Evolutionary conservation across 2,329 filamentous ascomycete genomes (phyloP).

Genomic region (Pseudogymnoascus destructans): DNA sequence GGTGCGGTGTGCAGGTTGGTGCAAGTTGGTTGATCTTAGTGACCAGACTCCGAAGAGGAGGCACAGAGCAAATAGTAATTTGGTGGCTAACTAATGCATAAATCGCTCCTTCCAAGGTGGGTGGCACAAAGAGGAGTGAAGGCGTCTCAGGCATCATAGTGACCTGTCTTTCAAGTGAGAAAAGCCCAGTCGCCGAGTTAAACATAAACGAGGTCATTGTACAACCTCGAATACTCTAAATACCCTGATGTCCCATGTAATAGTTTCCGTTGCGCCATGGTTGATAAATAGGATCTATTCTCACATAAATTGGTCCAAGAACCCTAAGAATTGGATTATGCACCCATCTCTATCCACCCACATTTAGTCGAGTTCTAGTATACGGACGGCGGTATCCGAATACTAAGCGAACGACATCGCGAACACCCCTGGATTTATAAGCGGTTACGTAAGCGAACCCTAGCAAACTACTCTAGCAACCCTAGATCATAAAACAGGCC

Average conservation of each 20-base stretch:
- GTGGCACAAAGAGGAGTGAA: neutral
- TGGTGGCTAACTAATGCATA: slow-evolving; percentile 4
- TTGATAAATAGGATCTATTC: neutral
- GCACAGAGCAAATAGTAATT: neutral
- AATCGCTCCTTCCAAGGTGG: neutral
- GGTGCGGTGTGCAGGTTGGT: neutral
- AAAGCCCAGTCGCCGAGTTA: neutral
- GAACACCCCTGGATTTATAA: too few species aligned
- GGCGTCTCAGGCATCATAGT: neutral
- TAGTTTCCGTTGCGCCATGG: neutral
- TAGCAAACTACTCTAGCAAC: too few species aligned
- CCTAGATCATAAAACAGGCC: too few species aligned
- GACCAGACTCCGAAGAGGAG: neutral
- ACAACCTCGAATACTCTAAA: neutral
- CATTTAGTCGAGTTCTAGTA: too few species aligned
- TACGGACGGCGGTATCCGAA: too few species aligned
- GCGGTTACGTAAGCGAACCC: too few species aligned
- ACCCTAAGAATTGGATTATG: neutral
- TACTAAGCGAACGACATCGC: too few species aligned
- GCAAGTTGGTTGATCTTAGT: neutral
- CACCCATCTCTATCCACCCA: neutral
- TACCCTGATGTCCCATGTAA: neutral
- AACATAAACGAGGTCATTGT: neutral
- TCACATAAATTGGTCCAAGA: neutral
- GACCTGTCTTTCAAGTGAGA: slow-evolving; percentile 1